These are phyloP conservation scores for Beauveria sp. DNA, from an alignment of 2,329 filamentous ascomycete species.

Conservation along the genomic window DNA sequence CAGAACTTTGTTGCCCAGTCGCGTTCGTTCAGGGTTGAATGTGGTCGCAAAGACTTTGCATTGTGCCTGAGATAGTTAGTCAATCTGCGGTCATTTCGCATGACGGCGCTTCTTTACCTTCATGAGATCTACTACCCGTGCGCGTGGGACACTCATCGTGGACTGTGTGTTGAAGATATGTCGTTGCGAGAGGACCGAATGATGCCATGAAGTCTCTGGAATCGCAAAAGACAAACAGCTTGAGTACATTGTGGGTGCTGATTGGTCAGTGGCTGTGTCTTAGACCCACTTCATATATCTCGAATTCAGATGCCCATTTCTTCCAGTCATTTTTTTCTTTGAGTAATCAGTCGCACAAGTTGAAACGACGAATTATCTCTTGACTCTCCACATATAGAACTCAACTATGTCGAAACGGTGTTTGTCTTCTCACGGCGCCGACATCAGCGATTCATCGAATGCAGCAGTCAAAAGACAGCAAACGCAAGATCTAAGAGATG, in stretches of 20 bases:
- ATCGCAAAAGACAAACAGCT: background rate
- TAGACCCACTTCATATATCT: background rate
- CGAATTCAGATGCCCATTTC: background rate
- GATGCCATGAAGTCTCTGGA: constrained; percentile 12
- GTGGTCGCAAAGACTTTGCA: constrained; percentile 86
- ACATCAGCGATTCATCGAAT: background rate
- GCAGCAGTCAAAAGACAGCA: background rate
- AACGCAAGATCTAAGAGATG: background rate
- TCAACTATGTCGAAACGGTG: constrained; percentile 32
- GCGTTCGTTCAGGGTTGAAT: constrained; percentile 76
- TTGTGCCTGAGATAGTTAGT: constrained; percentile 54
- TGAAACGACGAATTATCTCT: background rate
- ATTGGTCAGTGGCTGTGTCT: background rate
- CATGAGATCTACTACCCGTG: constrained; percentile 63
- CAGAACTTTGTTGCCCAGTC: constrained; percentile 86
- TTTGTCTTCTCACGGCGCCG: constrained; percentile 13
- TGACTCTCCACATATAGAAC: background rate
- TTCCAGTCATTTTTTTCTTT: background rate
- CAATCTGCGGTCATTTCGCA: no score
- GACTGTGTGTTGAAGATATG: constrained; percentile 4
- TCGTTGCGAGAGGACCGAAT: background rate
- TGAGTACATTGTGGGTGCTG: background rate
- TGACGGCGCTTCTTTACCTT: constrained; percentile 49
- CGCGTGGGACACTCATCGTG: constrained; percentile 56
- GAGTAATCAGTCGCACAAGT: background rate